Base-by-base conservation (phyloP, 106 monocot genomes). In the Dactylorhiza incarnata region DNA sequence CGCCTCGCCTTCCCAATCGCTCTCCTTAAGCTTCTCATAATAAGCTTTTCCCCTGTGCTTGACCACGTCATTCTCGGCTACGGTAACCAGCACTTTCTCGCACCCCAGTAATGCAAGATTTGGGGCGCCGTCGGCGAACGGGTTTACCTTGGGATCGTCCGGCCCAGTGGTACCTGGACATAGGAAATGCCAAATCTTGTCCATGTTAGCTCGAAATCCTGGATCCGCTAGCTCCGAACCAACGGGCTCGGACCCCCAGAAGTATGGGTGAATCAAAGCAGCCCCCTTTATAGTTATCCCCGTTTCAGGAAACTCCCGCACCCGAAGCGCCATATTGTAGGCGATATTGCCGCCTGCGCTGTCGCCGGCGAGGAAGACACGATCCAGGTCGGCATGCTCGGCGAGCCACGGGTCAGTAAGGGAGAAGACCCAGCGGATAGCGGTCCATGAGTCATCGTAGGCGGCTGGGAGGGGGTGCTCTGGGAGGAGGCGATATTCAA, bases 301-400 rank as follows among this genome's bases (percentile, higher is more conserved):
- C 3, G 48, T 49, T 23, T 49, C 72, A 8, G 72, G 51, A 17
- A 37, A 45, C 45, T 51, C 43, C 19, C 77, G 69, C 16, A 78
- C 77, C 6, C 80, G 71, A 75, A 86, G 46, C 7, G 88, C 86
- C 75, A 88, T 70, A 20, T 81, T 68, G 76, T 93, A 87, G 23
- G 56, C 75, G 6, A 89, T 87, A 77, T 89, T 89, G 5, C 77
- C 92, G 5, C 89, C 84, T 5, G 84, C 84, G 45, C 89, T 87
- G 45, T 89, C 92, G 1, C 86, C 88, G 46, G 80, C 82, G 16
- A 88, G 26, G 74, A 85, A 85, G 19, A 89, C 59, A 4, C 75
- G 79, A 16, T 22, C 55, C 13, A 72, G 68, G 67, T 90, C 88
- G 3, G 70, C 81, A 78, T 83, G 80, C 15, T 80, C 75, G 37